Conservation (phyloP, 2,329 filamentous ascomycete genomes). For the Pseudogymnoascus sp. region DNA sequence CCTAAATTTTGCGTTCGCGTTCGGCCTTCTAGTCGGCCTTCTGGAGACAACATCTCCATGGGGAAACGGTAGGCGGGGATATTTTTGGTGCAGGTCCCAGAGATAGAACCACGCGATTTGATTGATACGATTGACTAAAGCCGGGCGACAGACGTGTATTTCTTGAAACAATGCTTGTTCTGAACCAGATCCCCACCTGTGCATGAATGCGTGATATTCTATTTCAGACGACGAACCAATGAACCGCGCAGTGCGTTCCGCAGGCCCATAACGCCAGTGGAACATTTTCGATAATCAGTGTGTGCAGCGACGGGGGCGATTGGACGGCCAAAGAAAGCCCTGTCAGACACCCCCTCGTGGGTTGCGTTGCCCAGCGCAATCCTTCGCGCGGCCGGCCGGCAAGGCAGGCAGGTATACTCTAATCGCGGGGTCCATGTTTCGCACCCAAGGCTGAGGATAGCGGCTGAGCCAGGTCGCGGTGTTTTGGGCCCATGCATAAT, state of each 20-base stretch:
- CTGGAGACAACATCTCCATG: not conserved
- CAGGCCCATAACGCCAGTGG: not conserved
- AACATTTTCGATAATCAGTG: conserved; percentile 3
- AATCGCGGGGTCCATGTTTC: conserved; percentile 7
- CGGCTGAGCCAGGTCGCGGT: not conserved
- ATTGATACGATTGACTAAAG: conserved; percentile 3
- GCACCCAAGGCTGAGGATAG: not conserved
- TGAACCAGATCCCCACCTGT: not conserved
- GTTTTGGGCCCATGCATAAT: not conserved
- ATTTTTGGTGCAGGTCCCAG: not conserved
- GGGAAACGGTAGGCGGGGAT: not conserved
- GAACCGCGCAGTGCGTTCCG: not conserved
- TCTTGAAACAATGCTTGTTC: not conserved
- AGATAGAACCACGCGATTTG: not conserved
- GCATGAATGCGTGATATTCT: not conserved
- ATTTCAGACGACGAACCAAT: not conserved
- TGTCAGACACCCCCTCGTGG: not conserved
- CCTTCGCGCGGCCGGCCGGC: not conserved
- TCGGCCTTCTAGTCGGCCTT: too few relatives aligned
- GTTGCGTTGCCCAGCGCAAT: not conserved
- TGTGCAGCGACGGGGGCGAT: not conserved
- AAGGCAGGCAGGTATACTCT: not conserved
- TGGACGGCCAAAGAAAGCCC: not conserved
- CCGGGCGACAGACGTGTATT: not conserved
- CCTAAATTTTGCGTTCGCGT: not conserved